These are phyloP conservation scores for Pharnaceum exiguum DNA, from an alignment of 148 eudicot genomes.

Conservation along the genomic window DNA sequence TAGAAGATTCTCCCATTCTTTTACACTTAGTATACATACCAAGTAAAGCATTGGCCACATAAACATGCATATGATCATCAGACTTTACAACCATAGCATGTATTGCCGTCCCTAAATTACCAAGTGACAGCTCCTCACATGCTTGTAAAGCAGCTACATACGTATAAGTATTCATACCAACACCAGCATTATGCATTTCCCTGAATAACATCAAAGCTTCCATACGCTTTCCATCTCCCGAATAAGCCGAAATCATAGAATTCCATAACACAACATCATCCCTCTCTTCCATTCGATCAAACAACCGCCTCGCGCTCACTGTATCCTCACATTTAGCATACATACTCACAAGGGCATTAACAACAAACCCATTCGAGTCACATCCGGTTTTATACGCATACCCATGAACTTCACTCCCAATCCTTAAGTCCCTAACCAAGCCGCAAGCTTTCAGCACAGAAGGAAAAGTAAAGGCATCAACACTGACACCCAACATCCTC, in stretches of 20 bases:
- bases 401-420: slow-evolving; percentile 67
- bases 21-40: slow-evolving; percentile 66
- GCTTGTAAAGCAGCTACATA: slow-evolving; percentile 69
- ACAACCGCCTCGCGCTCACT: slow-evolving; percentile 37
- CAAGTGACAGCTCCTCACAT: slow-evolving; percentile 37
- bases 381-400: slow-evolving; percentile 51
- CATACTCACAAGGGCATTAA: slow-evolving; percentile 67
- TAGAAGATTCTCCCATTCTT: slow-evolving; percentile 55
- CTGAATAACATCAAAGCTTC: slow-evolving; percentile 51
- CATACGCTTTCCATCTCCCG: slow-evolving; percentile 29
- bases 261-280: slow-evolving; percentile 81
- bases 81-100: slow-evolving; percentile 61
- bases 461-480: slow-evolving; percentile 67
- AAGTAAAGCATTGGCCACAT: slow-evolving; percentile 78
- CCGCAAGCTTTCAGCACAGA: slow-evolving; percentile 71
- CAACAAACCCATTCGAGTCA: slow-evolving; percentile 50
- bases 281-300: slow-evolving; percentile 35
- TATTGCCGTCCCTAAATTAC: slow-evolving; percentile 50
- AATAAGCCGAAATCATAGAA: slow-evolving; percentile 60
- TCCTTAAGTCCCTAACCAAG: slow-evolving; percentile 23
- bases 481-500: slow-evolving; percentile 40
- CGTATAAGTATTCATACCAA: slow-evolving; percentile 61
- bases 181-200: slow-evolving; percentile 50
- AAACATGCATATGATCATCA: slow-evolving; percentile 35
- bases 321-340: slow-evolving; percentile 57